Conservation (phyloP, 2,329 filamentous ascomycete species). For the Byssoonygena ceratinophila region DNA sequence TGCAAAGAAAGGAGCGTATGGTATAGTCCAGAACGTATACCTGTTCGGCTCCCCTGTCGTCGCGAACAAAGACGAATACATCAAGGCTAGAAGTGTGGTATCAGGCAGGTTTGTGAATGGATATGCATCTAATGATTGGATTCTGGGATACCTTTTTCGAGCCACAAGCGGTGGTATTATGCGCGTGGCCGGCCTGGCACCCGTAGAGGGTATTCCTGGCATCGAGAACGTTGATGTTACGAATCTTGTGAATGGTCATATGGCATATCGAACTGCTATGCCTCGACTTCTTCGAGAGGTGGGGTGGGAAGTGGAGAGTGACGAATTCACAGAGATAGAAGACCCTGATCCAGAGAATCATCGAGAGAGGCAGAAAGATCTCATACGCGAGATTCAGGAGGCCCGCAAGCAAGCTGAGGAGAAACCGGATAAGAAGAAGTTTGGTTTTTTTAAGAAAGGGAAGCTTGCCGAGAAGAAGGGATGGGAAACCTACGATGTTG, state of each 20-base stretch:
- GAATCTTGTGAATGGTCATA: constrained; percentile 76
- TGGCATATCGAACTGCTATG: constrained; percentile 93
- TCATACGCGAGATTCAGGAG: constrained; percentile 95
- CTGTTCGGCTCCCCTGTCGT: constrained; percentile 88
- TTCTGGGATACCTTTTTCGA: constrained; percentile 88
- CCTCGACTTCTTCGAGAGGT: constrained; percentile 75
- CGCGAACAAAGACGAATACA: constrained; percentile 80
- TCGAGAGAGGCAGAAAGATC: constrained; percentile 70
- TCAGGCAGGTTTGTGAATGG: constrained; percentile 90
- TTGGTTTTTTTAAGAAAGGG: constrained; percentile 71
- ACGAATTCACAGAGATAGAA: constrained; percentile 93
- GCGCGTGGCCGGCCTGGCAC: constrained; percentile 70
- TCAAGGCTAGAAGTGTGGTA: constrained; percentile 70
- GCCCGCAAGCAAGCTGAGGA: constrained; percentile 76
- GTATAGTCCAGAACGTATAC: constrained; percentile 88
- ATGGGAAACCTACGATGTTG: constrained; percentile 88
- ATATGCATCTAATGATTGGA: constrained; percentile 94
- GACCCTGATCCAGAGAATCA: constrained; percentile 95
- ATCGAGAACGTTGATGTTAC: constrained; percentile 87
- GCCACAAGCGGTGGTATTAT: constrained; percentile 87
- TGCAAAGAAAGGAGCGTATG: constrained; percentile 68
- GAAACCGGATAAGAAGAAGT: constrained; percentile 60
- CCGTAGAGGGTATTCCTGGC: constrained; percentile 63
- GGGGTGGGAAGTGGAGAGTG: constrained; percentile 81
- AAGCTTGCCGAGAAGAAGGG: constrained; percentile 65